A percentile compares a stretch with the other conserved stretches of the same genome.
phyloP scores from a whole-genome alignment of 495 filamentous ascomycete species.

The Barbatosphaeria neglecta region DNA sequence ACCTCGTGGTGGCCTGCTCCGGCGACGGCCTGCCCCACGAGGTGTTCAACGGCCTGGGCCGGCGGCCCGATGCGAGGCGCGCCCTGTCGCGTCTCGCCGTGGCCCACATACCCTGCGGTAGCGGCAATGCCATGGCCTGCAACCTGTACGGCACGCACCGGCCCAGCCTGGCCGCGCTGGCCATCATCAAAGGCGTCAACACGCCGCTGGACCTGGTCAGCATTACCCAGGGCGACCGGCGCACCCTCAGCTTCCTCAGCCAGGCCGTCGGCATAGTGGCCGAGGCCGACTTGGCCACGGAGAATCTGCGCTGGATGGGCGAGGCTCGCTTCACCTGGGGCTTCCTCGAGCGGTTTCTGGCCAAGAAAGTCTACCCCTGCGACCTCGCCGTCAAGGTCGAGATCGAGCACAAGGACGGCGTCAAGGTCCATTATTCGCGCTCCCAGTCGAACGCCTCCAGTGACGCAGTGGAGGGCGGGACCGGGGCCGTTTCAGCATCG shows the following conservation, averaged over 20 bases:
- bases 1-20: slow-evolving; percentile 79
- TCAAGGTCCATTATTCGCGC: slow-evolving; percentile 57
- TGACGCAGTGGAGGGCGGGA: slow-evolving; percentile 9
- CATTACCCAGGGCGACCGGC: slow-evolving; percentile 64
- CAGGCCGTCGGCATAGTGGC: slow-evolving; percentile 86
- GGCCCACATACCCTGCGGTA: slow-evolving; percentile 81
- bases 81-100: slow-evolving; percentile 75
- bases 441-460: slow-evolving; percentile 3
- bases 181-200: slow-evolving; percentile 71
- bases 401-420: slow-evolving; percentile 60
- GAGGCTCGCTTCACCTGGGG: slow-evolving; percentile 73
- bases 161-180: slow-evolving; percentile 63
- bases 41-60: slow-evolving; percentile 84
- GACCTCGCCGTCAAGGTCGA: slow-evolving; percentile 76
- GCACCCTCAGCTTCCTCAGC: slow-evolving; percentile 77
- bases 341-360: slow-evolving; percentile 58
- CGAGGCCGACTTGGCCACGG: slow-evolving; percentile 78
- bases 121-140: slow-evolving; percentile 87
- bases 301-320: slow-evolving; percentile 89
- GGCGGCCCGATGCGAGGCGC: slow-evolving; percentile 57
- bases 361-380: slow-evolving; percentile 71
- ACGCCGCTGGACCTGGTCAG: slow-evolving; percentile 78
- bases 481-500: no score
- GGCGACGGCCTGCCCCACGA: slow-evolving; percentile 89
- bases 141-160: slow-evolving; percentile 77